Base-by-base conservation (phyloP, 495 filamentous ascomycete genomes). In the Neurospora sp. region DNA sequence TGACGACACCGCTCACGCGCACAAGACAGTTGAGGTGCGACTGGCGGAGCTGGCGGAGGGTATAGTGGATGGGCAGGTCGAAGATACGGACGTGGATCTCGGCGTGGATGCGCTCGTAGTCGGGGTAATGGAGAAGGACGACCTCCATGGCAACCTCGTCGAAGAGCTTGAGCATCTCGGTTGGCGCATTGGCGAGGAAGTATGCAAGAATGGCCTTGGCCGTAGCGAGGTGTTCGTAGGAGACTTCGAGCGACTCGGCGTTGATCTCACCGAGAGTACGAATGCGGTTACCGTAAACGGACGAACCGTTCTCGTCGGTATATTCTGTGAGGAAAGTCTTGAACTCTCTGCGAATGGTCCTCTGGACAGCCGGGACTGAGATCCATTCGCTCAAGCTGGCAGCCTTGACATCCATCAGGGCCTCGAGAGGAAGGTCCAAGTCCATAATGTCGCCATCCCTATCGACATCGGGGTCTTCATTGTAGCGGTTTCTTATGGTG, bases 21-120 rank as follows among this genome's bases (percentile, higher is more conserved):
- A 99, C 92, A 8, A 99, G 88, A 78, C 94, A 97, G 86, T 98
- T 98, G 72, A 99, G 90, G 79, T 99, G 96, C 9, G 92, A 92
- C 84, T 99, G 96, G 72, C 96, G 93, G 68, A 99, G 86, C 80
- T 98, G 94, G 68, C 96, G 94, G 72, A 99, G 90, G n/a, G 96
- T 98, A 82, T 97, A 97, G 76, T 93, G 90, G 48, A 97, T 91
- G 22, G 96, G 96, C 4, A 99, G 86, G 78, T 98, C 96, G 22
- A 93, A 92, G 77, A 99, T 97, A 69, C 96, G 93, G 71, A 99
- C 94, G 79, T 99, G 96, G 74, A 99, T 97, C 81, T 99, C 96
- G 68, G 93, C 91, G 81, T 98, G 96, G 74, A 99, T 99, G 69
- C 94, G 92, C 79, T 97, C 93, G 80, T 98, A 99, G 80, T 98